Evolutionary conservation across 768 basidiomycete species (phyloP), one percentile per base, ranked within the genome.

Genomic region (Rhodocollybia butyracea): DNA sequence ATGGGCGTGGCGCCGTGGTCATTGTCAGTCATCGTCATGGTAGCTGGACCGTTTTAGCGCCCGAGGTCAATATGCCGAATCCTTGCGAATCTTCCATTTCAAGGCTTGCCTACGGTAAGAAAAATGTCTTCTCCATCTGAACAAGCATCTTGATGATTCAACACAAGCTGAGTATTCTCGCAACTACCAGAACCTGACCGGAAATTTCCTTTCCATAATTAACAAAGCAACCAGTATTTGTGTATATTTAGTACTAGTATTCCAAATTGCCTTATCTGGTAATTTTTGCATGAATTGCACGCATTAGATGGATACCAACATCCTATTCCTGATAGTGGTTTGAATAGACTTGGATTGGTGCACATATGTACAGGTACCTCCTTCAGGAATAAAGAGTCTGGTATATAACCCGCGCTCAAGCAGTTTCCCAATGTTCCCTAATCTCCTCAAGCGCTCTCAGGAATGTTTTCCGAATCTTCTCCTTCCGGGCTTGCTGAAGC

Each of bases 401-500:
- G 21, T 50, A 50, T 50, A 50, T 36, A 50, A 50, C 31, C 32
- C 34, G n/a, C 21, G 12, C 29, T n/a, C n/a, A n/a, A n/a, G 27
- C 31, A 29, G 4, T 34, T 19, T 30, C 32, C 17, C 17, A 10
- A 34, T 53, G 39, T 22, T 13, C 34, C 40, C 54, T 56, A n/a
- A 59, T 50, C 56, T 56, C 38, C 45, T 47, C 38, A 21, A n/a
- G n/a, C n/a, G 59, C 43, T 29, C 56, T 45, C 51, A 55, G 59
- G 59, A 52, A 58, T 56, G 30, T 48, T 31, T 55, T 59, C 55
- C 60, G 60, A 54, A 53, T 56, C 22, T 39, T 42, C 38, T 58
- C 52, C 47, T 53, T 22, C 22, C 62, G 55, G 40, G 59, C 21
- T 63, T n/a, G 64, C 61, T 21, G 57, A 57, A 51, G n/a, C 59